Base-by-base conservation (phyloP, 2,329 filamentous ascomycete genomes). In the Ophiostoma pallidulum region DNA sequence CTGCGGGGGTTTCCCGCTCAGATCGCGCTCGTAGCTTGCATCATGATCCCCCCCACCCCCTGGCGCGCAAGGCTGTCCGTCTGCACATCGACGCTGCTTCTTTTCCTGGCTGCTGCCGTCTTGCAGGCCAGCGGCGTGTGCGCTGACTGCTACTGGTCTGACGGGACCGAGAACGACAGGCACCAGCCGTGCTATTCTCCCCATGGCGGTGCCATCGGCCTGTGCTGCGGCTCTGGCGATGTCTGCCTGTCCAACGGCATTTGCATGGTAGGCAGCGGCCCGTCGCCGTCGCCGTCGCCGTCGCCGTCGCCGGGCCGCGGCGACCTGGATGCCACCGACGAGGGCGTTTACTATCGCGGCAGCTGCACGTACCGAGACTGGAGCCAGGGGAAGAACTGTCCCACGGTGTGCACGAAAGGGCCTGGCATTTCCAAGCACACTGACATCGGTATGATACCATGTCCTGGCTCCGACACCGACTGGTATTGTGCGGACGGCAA, bases 91-190 rank as follows among this genome's bases (percentile, higher is more conserved):
- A 6, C 24, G 24, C 24, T 28, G 5, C 24, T 28, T 9, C n/a
- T 6, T 18, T 16, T 29, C 32, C 40, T 33, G 31, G 19, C 40
- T 18, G 19, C 31, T 4, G 20, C 20, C 32, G 28, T 9, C 16
- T 28, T 32, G 18, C 26, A 22, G 12, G 8, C n/a, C 6, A 28
- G 4, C 20, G 2, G 18, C n/a, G 14, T 22, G 2, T 19, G 16
- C 8, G 41, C 41, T 14, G 46, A 47, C 32, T 54, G 53, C 47
- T 54, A 41, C 51, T 54, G 49, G 53, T 43, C 51, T 4, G 49
- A 54, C 20, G 53, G 53, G 3, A 49, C 41, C 4, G 38, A 48
- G 8, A 49, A 49, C 9, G 24, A 42, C 32, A 31, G 31, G 8
- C 41, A 51, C 22, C 44, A 43, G 10, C 47, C 53, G 4, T 54